Evolutionary conservation across 495 filamentous ascomycete genomes (phyloP), one percentile per base, ranked within the genome.

Genomic region (Sordaria brevicollis): DNA sequence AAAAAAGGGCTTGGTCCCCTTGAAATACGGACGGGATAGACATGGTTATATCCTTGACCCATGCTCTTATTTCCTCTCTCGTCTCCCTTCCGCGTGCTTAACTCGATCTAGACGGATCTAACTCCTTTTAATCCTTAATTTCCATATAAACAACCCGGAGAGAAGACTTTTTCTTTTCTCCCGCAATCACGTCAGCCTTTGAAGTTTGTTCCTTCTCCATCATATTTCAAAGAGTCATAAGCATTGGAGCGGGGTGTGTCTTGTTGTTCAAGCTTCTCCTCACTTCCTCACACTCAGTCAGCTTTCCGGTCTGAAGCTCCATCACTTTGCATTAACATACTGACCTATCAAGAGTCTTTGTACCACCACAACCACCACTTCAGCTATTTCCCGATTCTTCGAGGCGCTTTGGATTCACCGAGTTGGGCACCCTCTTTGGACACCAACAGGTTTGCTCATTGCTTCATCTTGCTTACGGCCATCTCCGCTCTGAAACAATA

Each of bases 41-140:
- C 39, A 43, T 43, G n/a, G n/a, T n/a, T 31, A 62, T 62, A 62
- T 62, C 49, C 49, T 25, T 62, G 49, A 62, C 49, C 49, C 49
- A 62, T 62, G 49, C 38, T 70, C 62, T 71, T 57, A 67, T 66
- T 71, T 71, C 65, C 71, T 72, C 65, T 39, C 69, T 65, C 71
- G 62, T 65, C 69, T 57, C 69, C 70, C 67, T 73, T 71, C 43
- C 65, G 41, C 72, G 71, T 73, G 65, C 65, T 34, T 41, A 31
- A 69, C 25, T 65, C 31, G 21, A 35, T 65, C 35, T 62, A 62
- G 33, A 21, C 37, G 31, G 36, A 65, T 33, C 21, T 49, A 49
- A 65, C 43, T 35, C 43, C 49, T 13, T 35, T 62, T 62, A 5
- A 62, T 62, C 49, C 49, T 62, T 31, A 31, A 62, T 62, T 62